These are phyloP conservation scores for Erysiphe pisi DNA, from an alignment of 2,329 filamentous ascomycete species.

Conservation along the genomic window DNA sequence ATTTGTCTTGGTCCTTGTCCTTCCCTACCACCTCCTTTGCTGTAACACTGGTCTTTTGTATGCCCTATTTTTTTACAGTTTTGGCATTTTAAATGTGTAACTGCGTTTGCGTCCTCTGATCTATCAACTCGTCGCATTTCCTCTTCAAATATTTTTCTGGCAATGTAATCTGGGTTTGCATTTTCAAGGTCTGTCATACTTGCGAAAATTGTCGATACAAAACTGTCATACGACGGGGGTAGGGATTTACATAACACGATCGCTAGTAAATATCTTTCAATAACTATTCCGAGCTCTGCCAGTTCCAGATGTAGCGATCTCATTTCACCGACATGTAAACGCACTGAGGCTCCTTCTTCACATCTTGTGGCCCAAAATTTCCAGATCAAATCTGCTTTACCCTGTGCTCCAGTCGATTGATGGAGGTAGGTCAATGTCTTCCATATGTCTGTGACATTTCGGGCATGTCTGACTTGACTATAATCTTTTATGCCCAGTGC, in stretches of 20 bases:
- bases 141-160: conserved; percentile 22
- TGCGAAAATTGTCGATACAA: conserved; percentile 21
- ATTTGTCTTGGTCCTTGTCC: background rate
- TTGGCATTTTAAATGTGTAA: background rate
- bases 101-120: background rate
- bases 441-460: background rate
- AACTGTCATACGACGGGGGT: conserved; percentile 6
- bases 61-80: background rate
- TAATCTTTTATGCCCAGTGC: conserved; percentile 10
- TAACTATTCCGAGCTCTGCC: conserved; percentile 25
- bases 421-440: background rate
- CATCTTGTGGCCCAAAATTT: conserved; percentile 8
- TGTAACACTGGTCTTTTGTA: background rate
- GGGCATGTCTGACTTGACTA: background rate
- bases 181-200: conserved; percentile 12
- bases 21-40: background rate
- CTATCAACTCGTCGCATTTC: background rate
- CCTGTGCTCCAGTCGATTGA: conserved; percentile 10
- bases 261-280: conserved; percentile 16
- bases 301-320: background rate
- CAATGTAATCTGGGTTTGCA: background rate
- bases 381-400: conserved; percentile 7
- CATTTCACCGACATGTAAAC: background rate
- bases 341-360: conserved; percentile 2
- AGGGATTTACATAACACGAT: conserved; percentile 5